Base-by-base conservation (phyloP, 129 eudicot genomes). In the Smallanthus sonchifolius region DNA sequence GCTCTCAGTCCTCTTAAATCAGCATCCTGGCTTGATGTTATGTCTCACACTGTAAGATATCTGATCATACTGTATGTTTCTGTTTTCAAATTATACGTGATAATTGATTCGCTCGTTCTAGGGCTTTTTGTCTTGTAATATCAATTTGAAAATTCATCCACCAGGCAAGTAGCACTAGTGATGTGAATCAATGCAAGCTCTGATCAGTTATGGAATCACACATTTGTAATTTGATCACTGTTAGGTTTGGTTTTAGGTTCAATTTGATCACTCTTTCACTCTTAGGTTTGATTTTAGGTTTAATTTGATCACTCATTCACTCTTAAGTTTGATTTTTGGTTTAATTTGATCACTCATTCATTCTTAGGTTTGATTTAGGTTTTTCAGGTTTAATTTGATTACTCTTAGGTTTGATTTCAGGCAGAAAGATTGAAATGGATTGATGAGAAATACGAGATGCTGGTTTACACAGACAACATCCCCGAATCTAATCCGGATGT, bases 1-100 rank as follows among this genome's bases (percentile, higher is more conserved):
- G 84, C 87, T 79, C 15, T 84, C 72, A 93, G 98, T 79, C 96
- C 98, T 49, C 92, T 93, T 7, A 86, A 88, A 60, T 88, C 96
- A 68, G 79, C 97, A 19, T 85, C 98, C 17, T 93, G 98, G 98
- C 73, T 75, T 73, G 84, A 93, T 20, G 98, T 93, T 73, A 86
- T 92, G 90, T 82, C 84, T 28, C 98, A 92, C 86, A 89, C 96
- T 40, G 98, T 92, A 75, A 84, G 95, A 67, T 38, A 38, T 15
- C 42, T 51, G 11, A 49, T 24, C 5, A 1, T n/a, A 0, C 69
- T 34, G 16, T 10, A 10, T 56, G 28, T 19, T 39, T 65, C 20
- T 39, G 8, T 40, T 4, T 72, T 42, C 47, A 10, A 42, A 16
- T 0, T 17, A 40, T 43, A 11, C 51, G 30, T 61, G 47, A 61